phyloP scores from a whole-genome alignment of 1,284 basidiomycete genomes.

The Cryptococcus depauperatus region DNA sequence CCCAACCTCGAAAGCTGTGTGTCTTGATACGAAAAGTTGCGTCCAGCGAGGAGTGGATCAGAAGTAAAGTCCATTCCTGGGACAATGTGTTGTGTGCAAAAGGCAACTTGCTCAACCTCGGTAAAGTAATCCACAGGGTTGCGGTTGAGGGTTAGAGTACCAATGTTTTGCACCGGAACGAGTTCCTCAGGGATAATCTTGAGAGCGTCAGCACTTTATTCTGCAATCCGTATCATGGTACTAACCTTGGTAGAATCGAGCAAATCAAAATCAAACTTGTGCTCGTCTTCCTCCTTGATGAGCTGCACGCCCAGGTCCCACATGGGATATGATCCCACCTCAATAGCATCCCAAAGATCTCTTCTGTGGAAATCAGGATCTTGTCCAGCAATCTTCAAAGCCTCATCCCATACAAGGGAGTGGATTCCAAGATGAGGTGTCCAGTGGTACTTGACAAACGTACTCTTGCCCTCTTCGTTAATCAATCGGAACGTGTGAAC shows the following conservation, averaged over 20 bases:
- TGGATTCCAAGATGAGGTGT: conserved; percentile 65
- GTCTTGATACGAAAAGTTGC: conserved; percentile 77
- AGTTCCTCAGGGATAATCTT: conserved; percentile 66
- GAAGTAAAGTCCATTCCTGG: conserved; percentile 72
- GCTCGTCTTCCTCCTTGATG: conserved; percentile 57
- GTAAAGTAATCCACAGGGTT: conserved; percentile 61
- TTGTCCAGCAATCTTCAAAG: conserved; percentile 66
- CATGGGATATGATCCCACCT: conserved; percentile 57
- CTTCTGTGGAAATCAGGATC: conserved; percentile 66
- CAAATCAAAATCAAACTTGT: conserved; percentile 60
- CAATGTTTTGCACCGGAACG: conserved; percentile 65
- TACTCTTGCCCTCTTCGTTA: conserved; percentile 57
- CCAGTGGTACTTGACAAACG: conserved; percentile 81
- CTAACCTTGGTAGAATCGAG: conserved; percentile 66
- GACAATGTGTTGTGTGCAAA: conserved; percentile 71
- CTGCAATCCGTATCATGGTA: background rate
- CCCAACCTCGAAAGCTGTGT: conserved; percentile 68
- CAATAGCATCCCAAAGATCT: conserved; percentile 68
- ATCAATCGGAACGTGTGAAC: conserved; percentile 68
- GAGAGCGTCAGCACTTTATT: background rate
- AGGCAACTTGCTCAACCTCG: conserved; percentile 70
- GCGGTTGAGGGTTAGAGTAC: conserved; percentile 62
- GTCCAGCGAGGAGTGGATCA: conserved; percentile 71
- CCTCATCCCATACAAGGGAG: conserved; percentile 77
- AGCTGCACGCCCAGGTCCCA: conserved; percentile 72